These are phyloP conservation scores for Starmera dryadoides DNA, from an alignment of 805 yeast genomes.

Conservation along the genomic window DNA sequence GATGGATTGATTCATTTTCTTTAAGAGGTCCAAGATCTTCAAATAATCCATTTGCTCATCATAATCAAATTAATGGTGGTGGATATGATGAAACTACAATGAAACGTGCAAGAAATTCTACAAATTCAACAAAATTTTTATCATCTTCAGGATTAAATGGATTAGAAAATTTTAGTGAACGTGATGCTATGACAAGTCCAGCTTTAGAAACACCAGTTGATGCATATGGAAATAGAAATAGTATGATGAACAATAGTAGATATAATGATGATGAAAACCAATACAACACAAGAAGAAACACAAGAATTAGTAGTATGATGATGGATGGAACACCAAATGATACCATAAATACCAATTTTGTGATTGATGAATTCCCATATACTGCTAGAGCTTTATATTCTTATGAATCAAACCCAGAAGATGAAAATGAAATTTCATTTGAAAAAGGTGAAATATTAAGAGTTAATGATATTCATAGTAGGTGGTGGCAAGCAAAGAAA, in stretches of 20 bases:
- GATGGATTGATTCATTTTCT: constrained; percentile 79
- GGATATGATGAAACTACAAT: background rate
- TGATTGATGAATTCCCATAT: constrained; percentile 58
- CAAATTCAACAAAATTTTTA: constrained; percentile 22
- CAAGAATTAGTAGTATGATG: constrained; percentile 7
- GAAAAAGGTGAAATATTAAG: constrained; percentile 86
- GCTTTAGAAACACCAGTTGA: constrained; percentile 9
- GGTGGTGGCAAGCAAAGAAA: constrained; percentile 98
- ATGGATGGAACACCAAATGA: constrained; percentile 2
- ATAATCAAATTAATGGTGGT: constrained; percentile 4
- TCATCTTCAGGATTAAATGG: constrained; percentile 55
- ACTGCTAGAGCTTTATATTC: constrained; percentile 81
- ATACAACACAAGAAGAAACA: constrained; percentile 8
- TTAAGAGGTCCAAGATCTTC: constrained; percentile 39
- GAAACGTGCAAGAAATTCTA: constrained; percentile 6
- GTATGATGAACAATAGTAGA: no score
- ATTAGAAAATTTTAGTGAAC: constrained; percentile 41
- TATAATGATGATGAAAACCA: no score
- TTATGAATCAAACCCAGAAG: constrained; percentile 87
- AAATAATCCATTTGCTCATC: constrained; percentile 14
- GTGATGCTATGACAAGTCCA: constrained; percentile 7
- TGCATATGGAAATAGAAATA: constrained; percentile 3
- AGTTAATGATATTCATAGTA: constrained; percentile 87
- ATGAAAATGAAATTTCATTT: constrained; percentile 87
- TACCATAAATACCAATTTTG: constrained; percentile 15